These are phyloP conservation scores for Trichoderma orchidacearum DNA, from an alignment of 495 filamentous ascomycete genomes.

Conservation along the genomic window DNA sequence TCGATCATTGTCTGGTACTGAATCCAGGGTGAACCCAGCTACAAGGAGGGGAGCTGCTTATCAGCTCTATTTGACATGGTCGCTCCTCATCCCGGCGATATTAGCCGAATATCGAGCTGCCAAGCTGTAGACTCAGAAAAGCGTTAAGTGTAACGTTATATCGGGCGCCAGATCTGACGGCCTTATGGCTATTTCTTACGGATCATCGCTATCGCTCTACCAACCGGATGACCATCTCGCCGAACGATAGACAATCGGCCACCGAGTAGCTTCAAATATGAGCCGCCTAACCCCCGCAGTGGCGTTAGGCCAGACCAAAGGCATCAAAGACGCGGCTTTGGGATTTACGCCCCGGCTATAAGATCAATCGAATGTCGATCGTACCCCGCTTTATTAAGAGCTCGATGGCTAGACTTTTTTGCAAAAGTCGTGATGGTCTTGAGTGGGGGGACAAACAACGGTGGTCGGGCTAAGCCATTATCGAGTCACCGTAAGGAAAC, in stretches of 20 bases:
- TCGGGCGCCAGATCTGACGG: background rate
- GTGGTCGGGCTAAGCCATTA: too few relatives aligned
- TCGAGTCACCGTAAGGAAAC: too few relatives aligned
- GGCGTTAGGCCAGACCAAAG: background rate
- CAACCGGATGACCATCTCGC: background rate
- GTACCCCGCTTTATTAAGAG: background rate
- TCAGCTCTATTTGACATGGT: background rate
- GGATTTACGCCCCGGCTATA: too few relatives aligned
- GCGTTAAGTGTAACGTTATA: background rate
- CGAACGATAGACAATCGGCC: background rate
- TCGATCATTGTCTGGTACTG: too few relatives aligned
- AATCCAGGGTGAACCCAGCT: too few relatives aligned
- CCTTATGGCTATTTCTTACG: background rate
- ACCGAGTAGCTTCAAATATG: background rate
- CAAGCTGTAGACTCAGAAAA: background rate
- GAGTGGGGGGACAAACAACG: background rate
- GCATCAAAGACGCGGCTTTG: too few relatives aligned
- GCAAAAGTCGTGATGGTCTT: background rate
- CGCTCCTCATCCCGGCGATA: background rate
- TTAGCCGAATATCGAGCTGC: background rate
- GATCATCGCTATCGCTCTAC: background rate
- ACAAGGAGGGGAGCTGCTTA: background rate
- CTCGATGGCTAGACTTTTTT: background rate
- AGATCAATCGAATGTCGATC: background rate
- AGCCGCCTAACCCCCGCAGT: background rate